Evolutionary conservation across 108 stramenopile species (phyloP).

Genomic region (Fragilaria crotonensis): DNA sequence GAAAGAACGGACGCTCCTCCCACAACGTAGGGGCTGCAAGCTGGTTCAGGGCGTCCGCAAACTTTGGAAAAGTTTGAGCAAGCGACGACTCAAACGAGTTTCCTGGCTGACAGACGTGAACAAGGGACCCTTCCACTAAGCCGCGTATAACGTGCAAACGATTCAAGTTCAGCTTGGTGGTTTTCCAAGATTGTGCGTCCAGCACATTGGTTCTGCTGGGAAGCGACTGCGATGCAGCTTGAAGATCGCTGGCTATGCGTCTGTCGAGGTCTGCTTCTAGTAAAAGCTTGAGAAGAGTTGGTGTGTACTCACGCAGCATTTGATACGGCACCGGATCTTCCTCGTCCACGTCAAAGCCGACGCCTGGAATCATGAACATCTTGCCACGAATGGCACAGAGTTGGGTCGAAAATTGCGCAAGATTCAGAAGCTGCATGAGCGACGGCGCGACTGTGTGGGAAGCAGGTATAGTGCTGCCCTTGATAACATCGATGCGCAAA

Average conservation of each 20-base stretch:
- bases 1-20: slow-evolving; percentile 59
- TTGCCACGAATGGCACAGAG: slow-evolving; percentile 68
- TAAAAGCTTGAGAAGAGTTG: slow-evolving; percentile 53
- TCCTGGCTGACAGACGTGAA: slow-evolving; percentile 64
- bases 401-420: slow-evolving; percentile 67
- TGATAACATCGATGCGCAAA: slow-evolving; percentile 43
- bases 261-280: slow-evolving; percentile 68
- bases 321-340: slow-evolving; percentile 37
- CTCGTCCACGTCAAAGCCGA: slow-evolving; percentile 28
- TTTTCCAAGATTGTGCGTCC: slow-evolving; percentile 17
- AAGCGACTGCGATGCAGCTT: slow-evolving; percentile 35
- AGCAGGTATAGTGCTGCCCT: slow-evolving; percentile 40
- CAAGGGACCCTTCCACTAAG: slow-evolving; percentile 57
- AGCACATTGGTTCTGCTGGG: slow-evolving; percentile 15
- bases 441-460: slow-evolving; percentile 62
- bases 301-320: slow-evolving; percentile 53
- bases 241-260: slow-evolving; percentile 51
- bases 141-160: slow-evolving; percentile 44
- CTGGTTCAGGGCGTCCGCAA: slow-evolving; percentile 43
- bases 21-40: slow-evolving; percentile 43
- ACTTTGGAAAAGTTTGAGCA: slow-evolving; percentile 55
- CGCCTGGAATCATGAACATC: slow-evolving; percentile 50
- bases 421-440: slow-evolving; percentile 68
- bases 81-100: slow-evolving; percentile 62
- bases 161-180: neutral